Base-by-base conservation (phyloP, 1,139 yeast species). In the Chernovozyma aurita region DNA sequence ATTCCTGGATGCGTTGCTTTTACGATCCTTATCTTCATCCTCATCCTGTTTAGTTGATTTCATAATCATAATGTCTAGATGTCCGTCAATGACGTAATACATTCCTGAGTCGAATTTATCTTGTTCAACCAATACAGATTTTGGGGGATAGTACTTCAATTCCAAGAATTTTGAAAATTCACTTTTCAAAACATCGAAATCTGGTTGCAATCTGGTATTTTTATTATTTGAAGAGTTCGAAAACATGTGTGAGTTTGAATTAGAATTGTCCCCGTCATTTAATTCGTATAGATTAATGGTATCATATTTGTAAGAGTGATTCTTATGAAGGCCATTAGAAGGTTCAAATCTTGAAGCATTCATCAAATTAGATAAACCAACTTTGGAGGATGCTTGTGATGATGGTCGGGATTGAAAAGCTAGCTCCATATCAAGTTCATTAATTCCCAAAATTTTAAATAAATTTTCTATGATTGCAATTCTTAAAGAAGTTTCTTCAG, bases 1-100 rank as follows among this genome's bases (percentile, higher is more conserved):
- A n/a, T n/a, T n/a, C n/a, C n/a, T n/a, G n/a, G n/a, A n/a, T 31
- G 39, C 47, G 22, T 9, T 9, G 22, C 57, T 28, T 59, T 58
- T 8, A 55, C 44, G 20, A 37, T 6, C 14, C 6, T n/a, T 18
- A 11, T 16, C 34, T 24, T 54, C 61, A 3, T 46, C 43, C 27
- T 52, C 51, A 24, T 52, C 52, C 8, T 42, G 31, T 30, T 42
- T 37, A 22, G 43, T 40, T 25, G 18, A 27, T 4, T 46, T 41
- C 9, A 35, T 40, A 42, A 70, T 67, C 4, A 73, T 66, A 0
- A 85, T 85, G 36, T 84, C 90, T 30, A 88, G 61, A 7, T 69
- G 54, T 2, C 97, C 97, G 39, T 82, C 83, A 33, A 90, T 76
- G 6, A 92, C 81, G 52, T 83, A 88, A 52, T 69, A 86, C 12